phyloP scores from a whole-genome alignment of 495 filamentous ascomycete species.

The Aspergillus funiculosus region DNA sequence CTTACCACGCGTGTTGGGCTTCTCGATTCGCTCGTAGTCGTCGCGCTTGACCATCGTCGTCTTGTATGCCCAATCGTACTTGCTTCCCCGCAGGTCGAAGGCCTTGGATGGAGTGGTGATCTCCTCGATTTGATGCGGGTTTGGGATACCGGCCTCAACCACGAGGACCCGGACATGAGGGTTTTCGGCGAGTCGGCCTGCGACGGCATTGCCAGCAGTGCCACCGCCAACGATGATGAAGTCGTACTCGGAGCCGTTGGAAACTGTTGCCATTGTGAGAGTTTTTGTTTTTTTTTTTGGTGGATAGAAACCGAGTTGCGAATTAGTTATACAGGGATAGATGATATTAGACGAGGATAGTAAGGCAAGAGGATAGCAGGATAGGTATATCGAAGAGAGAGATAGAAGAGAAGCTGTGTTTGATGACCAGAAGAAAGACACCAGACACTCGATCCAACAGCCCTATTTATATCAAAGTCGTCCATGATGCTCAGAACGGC shows the following conservation, averaged over 20 bases:
- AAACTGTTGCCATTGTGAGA: constrained; percentile 21
- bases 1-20: constrained; percentile 54
- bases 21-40: constrained; percentile 57
- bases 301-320: too few species aligned
- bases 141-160: constrained; percentile 46
- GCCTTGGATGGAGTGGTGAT: constrained; percentile 43
- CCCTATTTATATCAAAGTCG: too few species aligned
- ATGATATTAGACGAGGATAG: too few species aligned
- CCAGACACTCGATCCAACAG: too few species aligned
- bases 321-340: too few species aligned
- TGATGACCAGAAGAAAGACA: too few species aligned
- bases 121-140: constrained; percentile 33
- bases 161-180: constrained; percentile 47
- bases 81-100: constrained; percentile 38
- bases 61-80: constrained; percentile 60
- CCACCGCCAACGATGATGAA: constrained; percentile 49
- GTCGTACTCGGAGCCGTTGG: constrained; percentile 30
- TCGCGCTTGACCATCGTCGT: constrained; percentile 56
- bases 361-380: too few species aligned
- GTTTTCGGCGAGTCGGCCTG: constrained; percentile 53
- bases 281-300: too few species aligned
- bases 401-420: too few species aligned
- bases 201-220: constrained; percentile 54
- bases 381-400: too few species aligned
- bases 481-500: too few species aligned